Evolutionary conservation across 805 yeast species (phyloP), one percentile per base, ranked within the genome.

Genomic region (Nakazawaea peltata): DNA sequence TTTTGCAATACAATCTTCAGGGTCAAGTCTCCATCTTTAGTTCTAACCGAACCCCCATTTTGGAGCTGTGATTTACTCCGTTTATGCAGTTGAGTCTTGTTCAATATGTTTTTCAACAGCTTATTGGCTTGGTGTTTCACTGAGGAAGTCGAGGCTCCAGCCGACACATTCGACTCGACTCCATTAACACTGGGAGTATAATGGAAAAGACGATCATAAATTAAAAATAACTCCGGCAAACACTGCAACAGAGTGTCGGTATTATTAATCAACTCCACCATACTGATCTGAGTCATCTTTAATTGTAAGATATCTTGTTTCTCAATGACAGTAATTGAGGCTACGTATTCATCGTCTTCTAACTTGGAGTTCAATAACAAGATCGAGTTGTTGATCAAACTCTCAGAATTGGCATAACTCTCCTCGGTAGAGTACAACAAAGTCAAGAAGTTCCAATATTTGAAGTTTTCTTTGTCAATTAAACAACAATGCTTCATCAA

Each of bases 231-330:
- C 30, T 74, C 85, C 2, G 82, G 71, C n/a, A 87, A 51, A 33
- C 66, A 62, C 28, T 78, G 84, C 40, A 84, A 52, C 1, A 86
- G 74, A 28, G 70, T 70, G 19, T 66, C 61, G 1, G 67, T 56
- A 5, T 86, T 90, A 4, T 37, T 37, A 31, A 71, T 59, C 5
- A 73, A 65, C 47, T 81, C 87, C 34, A 75, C 58, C n/a, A 85
- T 60, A 1, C 84, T 75, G 25, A 86, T 58, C 46, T 81, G 84
- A 0, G 95, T 80, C 56, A 82, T 65, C 46, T 82, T 82, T 51
- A 86, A 64, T 50, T 84, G 83, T 34, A 78, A 50, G 37, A 77
- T 67, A 39, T 69, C 76, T 57, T 69, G 60, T 47, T 69, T 57
- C 25, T 57, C 39, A 13, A 33, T 32, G 11, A 39, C 24, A 12